Evolutionary conservation across 805 yeast species (phyloP).

Genomic region (Metschnikowia continentalis): DNA sequence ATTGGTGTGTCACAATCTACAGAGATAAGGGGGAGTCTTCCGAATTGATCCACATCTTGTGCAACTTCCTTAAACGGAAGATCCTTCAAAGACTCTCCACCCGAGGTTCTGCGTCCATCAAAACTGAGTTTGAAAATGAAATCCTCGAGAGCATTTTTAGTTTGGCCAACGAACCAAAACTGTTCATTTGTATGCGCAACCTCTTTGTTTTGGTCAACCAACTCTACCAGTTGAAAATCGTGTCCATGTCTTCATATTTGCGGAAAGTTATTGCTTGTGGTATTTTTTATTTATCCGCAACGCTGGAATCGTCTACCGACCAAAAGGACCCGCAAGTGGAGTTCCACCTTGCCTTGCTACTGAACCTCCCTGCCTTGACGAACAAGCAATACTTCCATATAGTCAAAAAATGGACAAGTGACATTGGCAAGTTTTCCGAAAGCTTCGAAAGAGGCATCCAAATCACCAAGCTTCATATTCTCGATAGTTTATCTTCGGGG

Average conservation of each 20-base stretch:
- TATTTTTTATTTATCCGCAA: constrained; percentile 53
- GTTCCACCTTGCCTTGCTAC: constrained; percentile 53
- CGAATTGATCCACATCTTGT: constrained; percentile 34
- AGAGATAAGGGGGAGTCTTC: constrained; percentile 29
- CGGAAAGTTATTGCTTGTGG: constrained; percentile 85
- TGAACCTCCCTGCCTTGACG: constrained; percentile 53
- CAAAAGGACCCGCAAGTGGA: constrained; percentile 18
- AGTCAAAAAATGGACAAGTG: constrained; percentile 44
- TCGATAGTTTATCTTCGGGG: constrained; percentile 27
- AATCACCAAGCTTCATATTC: constrained; percentile 27
- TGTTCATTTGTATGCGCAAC: constrained; percentile 16
- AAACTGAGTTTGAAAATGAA: constrained; percentile 43
- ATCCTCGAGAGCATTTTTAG: constrained; percentile 37
- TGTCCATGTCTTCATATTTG: constrained; percentile 63
- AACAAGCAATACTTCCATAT: constrained; percentile 55
- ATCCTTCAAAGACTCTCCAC: constrained; percentile 24
- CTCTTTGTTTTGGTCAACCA: constrained; percentile 50
- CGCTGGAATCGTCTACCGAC: constrained; percentile 22
- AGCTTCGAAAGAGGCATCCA: constrained; percentile 39
- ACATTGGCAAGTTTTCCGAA: constrained; percentile 25
- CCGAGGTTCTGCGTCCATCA: constrained; percentile 22
- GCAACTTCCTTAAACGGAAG: constrained; percentile 42
- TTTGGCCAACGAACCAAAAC: constrained; percentile 19
- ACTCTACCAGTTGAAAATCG: constrained; percentile 45
- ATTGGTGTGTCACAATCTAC: constrained; percentile 40